Evolutionary conservation across 106 monocot genomes (phyloP).

Genomic region (Dioscorea alata): DNA sequence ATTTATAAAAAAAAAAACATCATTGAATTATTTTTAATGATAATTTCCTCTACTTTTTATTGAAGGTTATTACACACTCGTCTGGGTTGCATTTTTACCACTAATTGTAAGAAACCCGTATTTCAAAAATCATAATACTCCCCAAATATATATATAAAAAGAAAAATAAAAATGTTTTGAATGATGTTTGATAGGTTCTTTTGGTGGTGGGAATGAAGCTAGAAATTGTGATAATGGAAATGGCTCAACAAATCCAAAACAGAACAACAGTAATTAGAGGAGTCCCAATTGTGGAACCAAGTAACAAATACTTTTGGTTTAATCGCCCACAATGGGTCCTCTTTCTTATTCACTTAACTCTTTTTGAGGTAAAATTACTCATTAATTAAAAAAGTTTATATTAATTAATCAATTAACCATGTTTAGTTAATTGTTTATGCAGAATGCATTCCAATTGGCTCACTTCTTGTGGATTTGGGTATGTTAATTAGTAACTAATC

Average conservation of each 20-base stretch:
- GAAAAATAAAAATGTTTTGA: neutral
- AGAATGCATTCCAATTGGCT: slow-evolving; percentile 86
- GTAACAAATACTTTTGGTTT: slow-evolving; percentile 78
- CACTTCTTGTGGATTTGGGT: slow-evolving; percentile 90
- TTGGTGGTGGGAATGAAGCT: slow-evolving; percentile 74
- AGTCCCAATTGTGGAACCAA: slow-evolving; percentile 66
- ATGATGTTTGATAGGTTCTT: slow-evolving; percentile 34
- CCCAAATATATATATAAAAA: neutral
- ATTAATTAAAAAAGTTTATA: no score
- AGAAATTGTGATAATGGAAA: slow-evolving; percentile 59
- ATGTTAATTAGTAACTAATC: slow-evolving; percentile 10
- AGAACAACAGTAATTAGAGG: slow-evolving; percentile 71
- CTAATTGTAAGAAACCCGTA: slow-evolving; percentile 29
- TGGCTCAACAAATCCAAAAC: slow-evolving; percentile 77
- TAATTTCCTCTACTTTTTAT: slow-evolving; percentile 20
- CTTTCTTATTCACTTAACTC: slow-evolving; percentile 64
- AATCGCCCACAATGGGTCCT: slow-evolving; percentile 40
- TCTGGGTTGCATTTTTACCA: slow-evolving; percentile 70
- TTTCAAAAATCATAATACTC: no score
- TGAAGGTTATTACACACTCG: slow-evolving; percentile 43
- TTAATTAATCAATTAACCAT: no score
- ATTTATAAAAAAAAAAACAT: no score
- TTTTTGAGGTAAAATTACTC: slow-evolving; percentile 53
- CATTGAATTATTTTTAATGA: neutral
- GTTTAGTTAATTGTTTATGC: slow-evolving; percentile 20